These are phyloP conservation scores for Epichloe baconii DNA, from an alignment of 2,329 filamentous ascomycete genomes.

Conservation along the genomic window DNA sequence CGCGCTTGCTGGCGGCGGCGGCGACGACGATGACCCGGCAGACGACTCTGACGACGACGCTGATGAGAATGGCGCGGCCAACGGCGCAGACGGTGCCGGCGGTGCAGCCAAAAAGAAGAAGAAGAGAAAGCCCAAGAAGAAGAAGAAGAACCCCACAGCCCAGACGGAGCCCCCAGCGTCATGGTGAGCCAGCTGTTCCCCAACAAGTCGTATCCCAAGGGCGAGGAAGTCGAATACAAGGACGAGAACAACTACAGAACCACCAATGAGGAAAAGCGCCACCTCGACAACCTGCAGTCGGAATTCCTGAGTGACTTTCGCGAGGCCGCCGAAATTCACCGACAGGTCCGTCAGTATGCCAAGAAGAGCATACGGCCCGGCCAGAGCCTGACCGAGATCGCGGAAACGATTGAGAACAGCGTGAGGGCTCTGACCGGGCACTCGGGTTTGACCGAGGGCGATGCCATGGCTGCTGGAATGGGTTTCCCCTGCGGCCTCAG, in stretches of 20 bases:
- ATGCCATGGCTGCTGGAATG: constrained; percentile 67
- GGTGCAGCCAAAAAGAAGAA: constrained; percentile 33
- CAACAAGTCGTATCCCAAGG: constrained; percentile 57
- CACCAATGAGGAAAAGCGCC: constrained; percentile 71
- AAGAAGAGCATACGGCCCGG: constrained; percentile 72
- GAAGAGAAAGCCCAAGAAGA: constrained; percentile 78
- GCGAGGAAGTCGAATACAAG: constrained; percentile 65
- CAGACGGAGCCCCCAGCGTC: constrained; percentile 67
- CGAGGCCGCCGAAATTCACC: constrained; percentile 76
- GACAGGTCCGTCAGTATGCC: constrained; percentile 74
- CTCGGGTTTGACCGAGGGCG: constrained; percentile 62
- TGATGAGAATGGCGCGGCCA: constrained; percentile 27
- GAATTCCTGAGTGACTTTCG: constrained; percentile 73
- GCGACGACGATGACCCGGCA: constrained; percentile 26
- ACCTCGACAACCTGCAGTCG: constrained; percentile 68
- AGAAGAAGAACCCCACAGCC: constrained; percentile 61
- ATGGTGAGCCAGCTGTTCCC: constrained; percentile 60
- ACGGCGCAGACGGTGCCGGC: constrained; percentile 24
- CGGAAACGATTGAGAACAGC: constrained; percentile 75
- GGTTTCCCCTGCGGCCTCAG: constrained; percentile 78
- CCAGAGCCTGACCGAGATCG: constrained; percentile 67
- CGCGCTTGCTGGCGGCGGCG: constrained; percentile 24
- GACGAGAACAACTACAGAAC: constrained; percentile 68
- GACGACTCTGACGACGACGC: constrained; percentile 42
- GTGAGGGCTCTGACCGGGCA: constrained; percentile 68